phyloP scores from a whole-genome alignment of 345 rosid species.

The Pistacia integerrima region DNA sequence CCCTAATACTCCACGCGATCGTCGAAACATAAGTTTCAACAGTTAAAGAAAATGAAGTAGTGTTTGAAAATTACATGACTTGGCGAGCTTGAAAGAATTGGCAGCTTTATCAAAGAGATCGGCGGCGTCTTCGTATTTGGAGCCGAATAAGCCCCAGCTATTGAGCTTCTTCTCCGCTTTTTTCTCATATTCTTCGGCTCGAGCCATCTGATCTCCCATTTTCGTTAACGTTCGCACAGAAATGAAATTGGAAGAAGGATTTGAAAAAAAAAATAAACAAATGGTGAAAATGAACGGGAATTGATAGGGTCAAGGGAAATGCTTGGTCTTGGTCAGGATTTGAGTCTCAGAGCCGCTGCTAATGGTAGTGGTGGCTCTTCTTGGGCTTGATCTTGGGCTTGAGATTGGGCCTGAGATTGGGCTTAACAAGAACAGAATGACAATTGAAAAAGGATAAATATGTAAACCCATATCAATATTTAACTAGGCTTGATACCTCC shows the following conservation, averaged over 20 bases:
- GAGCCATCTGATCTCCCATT: conserved; percentile 64
- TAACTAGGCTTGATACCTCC: too few relatives aligned
- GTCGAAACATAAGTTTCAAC: not conserved
- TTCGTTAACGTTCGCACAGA: not conserved
- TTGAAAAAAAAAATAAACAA: not conserved
- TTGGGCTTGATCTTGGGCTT: not conserved
- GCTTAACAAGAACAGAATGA: not conserved
- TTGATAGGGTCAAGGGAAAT: conserved; percentile 8
- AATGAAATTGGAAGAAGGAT: not conserved
- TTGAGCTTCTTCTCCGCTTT: conserved; percentile 71
- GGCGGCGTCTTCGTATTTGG: conserved; percentile 74
- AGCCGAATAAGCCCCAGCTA: conserved; percentile 62
- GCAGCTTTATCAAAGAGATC: conserved; percentile 79
- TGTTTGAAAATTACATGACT: conserved; percentile 45
- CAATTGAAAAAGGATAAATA: too few relatives aligned
- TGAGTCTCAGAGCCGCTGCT: not conserved
- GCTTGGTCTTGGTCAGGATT: not conserved
- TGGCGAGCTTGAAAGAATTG: conserved; percentile 71
- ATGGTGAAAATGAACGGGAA: not conserved
- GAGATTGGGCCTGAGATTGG: not conserved
- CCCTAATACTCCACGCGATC: not conserved
- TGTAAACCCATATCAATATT: too few relatives aligned
- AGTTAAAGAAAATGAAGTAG: not conserved
- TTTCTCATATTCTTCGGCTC: conserved; percentile 64
- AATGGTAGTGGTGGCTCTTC: not conserved